Percentiles rank a stretch among this genome's conserved stretches.
Conservation (phyloP, 2,329 filamentous ascomycete genomes). For the Microdochium nivale region DNA sequence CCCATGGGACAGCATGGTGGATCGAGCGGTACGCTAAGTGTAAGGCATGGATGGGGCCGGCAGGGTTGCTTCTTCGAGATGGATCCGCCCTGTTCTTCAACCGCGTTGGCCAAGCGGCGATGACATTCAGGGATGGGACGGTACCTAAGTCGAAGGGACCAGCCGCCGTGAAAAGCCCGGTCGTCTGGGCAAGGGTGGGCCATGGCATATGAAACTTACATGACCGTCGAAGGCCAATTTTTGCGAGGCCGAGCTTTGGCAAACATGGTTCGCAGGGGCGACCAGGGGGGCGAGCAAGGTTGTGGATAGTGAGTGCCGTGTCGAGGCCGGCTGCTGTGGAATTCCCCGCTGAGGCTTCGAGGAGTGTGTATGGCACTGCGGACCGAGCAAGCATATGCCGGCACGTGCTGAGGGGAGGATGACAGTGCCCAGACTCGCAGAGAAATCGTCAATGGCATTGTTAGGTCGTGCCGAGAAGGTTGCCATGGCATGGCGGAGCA, state of each 20-base stretch:
- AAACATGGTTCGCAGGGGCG: neutral
- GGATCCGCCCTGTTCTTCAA: neutral
- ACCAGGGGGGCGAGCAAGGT: neutral
- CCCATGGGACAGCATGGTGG: neutral
- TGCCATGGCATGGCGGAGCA: neutral
- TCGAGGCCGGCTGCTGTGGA: neutral
- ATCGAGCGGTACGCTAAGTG: neutral
- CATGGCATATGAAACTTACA: neutral
- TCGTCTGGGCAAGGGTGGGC: neutral
- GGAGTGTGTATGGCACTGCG: neutral
- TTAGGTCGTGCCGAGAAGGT: neutral
- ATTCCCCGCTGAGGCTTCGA: neutral
- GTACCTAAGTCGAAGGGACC: neutral
- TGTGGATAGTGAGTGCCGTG: neutral
- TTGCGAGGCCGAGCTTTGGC: neutral
- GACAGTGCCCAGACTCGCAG: no score
- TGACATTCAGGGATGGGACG: neutral
- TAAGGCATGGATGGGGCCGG: neutral
- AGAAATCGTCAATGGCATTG: no score
- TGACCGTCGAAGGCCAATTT: neutral
- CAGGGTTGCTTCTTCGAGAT: neutral
- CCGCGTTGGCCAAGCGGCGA: neutral
- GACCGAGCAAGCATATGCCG: neutral
- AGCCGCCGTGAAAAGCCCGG: neutral
- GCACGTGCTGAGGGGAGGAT: no score